Percentiles rank a stretch among this genome's conserved stretches.
Evolutionary conservation across 1,139 yeast genomes (phyloP).

Genomic region (Blastobotrys indianensis): DNA sequence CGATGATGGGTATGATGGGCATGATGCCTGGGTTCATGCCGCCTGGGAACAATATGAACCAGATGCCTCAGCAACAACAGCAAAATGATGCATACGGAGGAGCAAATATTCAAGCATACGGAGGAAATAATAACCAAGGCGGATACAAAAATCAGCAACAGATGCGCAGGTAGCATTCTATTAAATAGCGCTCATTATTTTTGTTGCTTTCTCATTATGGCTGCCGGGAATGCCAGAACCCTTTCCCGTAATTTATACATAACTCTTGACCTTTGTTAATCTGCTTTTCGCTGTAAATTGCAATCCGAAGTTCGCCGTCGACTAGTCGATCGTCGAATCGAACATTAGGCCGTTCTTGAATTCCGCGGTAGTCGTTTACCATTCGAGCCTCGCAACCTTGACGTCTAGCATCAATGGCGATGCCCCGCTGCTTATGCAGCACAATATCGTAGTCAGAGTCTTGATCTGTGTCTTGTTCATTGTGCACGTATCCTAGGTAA

Average conservation of each 20-base stretch:
- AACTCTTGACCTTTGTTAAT: constrained; percentile 25
- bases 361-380: constrained; percentile 31
- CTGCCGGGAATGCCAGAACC: constrained; percentile 22
- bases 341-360: constrained; percentile 24
- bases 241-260: constrained; percentile 27
- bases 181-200: not conserved
- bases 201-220: not conserved
- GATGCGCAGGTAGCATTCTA: not conserved
- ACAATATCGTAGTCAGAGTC: constrained; percentile 27
- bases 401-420: constrained; percentile 26
- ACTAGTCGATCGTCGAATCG: constrained; percentile 23
- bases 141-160: not conserved
- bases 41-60: constrained; percentile 2
- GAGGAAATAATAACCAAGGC: not conserved
- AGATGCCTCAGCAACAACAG: constrained; percentile 7
- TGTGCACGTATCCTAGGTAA: constrained; percentile 27
- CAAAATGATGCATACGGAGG: constrained; percentile 7
- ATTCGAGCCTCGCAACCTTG: constrained; percentile 29
- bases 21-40: constrained; percentile 14
- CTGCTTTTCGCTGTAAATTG: constrained; percentile 21
- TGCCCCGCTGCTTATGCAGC: constrained; percentile 20
- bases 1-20: constrained; percentile 9
- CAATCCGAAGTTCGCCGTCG: constrained; percentile 23
- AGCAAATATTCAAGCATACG: not conserved
- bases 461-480: constrained; percentile 22